These are phyloP conservation scores for Spathaspora sp. DNA, from an alignment of 1,139 yeast species.

Conservation along the genomic window DNA sequence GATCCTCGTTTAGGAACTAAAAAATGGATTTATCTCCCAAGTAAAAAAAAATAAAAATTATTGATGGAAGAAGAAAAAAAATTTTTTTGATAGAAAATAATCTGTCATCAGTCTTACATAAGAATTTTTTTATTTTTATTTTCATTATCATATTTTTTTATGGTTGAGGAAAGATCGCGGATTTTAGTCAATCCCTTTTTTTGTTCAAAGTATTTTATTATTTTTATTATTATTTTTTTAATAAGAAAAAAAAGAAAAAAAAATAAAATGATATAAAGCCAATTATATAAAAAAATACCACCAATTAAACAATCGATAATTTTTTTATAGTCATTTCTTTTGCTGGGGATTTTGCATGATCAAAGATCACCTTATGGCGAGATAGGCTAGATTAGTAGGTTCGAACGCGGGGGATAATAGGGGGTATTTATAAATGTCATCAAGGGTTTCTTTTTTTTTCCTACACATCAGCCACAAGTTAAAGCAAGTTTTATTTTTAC, in stretches of 20 bases:
- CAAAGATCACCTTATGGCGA: neutral
- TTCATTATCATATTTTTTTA: neutral
- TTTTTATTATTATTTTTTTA: neutral
- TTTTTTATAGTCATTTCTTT: neutral
- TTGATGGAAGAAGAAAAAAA: neutral
- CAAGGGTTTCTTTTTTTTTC: neutral
- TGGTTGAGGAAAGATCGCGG: neutral
- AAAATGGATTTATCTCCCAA: neutral
- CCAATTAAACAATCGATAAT: neutral
- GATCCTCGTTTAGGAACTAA: slow-evolving; percentile 1
- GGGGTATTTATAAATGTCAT: neutral
- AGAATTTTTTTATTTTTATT: neutral
- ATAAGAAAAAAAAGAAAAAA: no score
- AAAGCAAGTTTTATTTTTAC: neutral
- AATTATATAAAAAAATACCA: slow-evolving; percentile 1
- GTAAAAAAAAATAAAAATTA: neutral
- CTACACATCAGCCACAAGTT: neutral
- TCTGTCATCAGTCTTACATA: neutral
- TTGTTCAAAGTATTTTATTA: neutral
- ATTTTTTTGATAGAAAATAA: neutral
- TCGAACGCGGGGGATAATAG: neutral
- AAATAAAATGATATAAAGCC: neutral
- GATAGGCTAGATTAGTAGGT: neutral
- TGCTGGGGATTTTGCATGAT: slow-evolving; percentile 1
- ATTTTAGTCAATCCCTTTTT: neutral